Percentiles rank a stretch among this genome's conserved stretches.
phyloP scores from a whole-genome alignment of 345 rosid species.

The Trapa bicornis region DNA sequence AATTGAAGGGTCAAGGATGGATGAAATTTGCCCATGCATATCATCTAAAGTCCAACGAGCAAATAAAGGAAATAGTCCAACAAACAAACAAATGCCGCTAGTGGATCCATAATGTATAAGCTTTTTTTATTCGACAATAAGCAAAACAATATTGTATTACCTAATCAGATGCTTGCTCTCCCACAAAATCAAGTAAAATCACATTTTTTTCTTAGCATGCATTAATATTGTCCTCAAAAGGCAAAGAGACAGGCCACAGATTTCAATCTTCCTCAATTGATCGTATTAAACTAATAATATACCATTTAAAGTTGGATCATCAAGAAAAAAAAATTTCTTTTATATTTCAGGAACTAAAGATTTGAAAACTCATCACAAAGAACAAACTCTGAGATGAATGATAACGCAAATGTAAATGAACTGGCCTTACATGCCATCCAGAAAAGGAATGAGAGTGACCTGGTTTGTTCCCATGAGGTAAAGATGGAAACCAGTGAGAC shows the following conservation, averaged over 20 bases:
- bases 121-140: not conserved
- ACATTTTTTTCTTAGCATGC: not conserved
- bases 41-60: not conserved
- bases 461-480: slow-evolving; percentile 87
- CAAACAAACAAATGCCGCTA: not conserved
- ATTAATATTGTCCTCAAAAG: not conserved
- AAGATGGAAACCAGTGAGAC: slow-evolving; percentile 86
- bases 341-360: not conserved
- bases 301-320: not conserved
- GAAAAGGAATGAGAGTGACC: slow-evolving; percentile 27
- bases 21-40: not conserved
- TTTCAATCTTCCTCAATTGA: not conserved
- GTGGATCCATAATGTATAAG: not conserved
- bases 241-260: not conserved
- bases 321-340: not conserved
- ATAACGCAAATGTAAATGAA: not conserved
- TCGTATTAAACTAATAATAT: not conserved
- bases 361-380: not conserved
- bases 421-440: not conserved
- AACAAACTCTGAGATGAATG: not conserved
- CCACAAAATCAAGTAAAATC: not conserved
- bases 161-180: not conserved
- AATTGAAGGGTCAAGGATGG: not conserved
- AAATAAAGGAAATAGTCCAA: not conserved
- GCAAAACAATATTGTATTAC: not conserved